These are phyloP conservation scores for Penicillium malachiteum DNA, from an alignment of 495 filamentous ascomycete genomes.

Conservation along the genomic window DNA sequence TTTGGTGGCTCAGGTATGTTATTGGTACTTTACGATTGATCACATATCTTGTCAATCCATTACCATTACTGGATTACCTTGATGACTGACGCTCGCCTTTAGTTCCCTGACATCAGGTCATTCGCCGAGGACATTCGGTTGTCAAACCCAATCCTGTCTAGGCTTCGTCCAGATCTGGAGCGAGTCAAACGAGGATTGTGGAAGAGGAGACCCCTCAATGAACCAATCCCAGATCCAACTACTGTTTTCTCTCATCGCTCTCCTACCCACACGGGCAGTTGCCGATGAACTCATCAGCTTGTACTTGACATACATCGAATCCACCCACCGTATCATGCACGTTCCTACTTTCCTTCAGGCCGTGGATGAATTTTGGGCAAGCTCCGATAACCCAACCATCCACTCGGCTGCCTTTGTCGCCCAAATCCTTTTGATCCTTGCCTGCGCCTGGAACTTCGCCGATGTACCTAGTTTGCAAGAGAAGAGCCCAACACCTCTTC, in stretches of 20 bases:
- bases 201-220: conserved; percentile 34
- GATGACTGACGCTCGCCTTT: background rate
- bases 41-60: no score
- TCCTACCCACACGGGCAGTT: conserved; percentile 42
- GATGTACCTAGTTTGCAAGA: conserved; percentile 36
- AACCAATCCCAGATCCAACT: conserved; percentile 33
- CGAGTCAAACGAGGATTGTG: conserved; percentile 37
- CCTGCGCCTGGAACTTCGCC: conserved; percentile 53
- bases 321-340: conserved; percentile 57
- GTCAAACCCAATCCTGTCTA: conserved; percentile 38
- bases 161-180: conserved; percentile 36
- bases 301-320: conserved; percentile 58
- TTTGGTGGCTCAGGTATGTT: conserved; percentile 40
- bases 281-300: conserved; percentile 50
- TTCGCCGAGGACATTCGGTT: conserved; percentile 44
- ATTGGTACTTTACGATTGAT: no score
- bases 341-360: conserved; percentile 55
- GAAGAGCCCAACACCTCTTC: conserved; percentile 48
- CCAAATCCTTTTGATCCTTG: conserved; percentile 63
- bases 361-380: conserved; percentile 51
- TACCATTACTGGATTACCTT: background rate
- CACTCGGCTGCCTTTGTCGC: conserved; percentile 49
- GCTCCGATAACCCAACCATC: conserved; percentile 26
- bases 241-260: conserved; percentile 28
- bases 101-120: conserved; percentile 44